phyloP scores from a whole-genome alignment of 495 filamentous ascomycete genomes.

The Podospora didyma region DNA sequence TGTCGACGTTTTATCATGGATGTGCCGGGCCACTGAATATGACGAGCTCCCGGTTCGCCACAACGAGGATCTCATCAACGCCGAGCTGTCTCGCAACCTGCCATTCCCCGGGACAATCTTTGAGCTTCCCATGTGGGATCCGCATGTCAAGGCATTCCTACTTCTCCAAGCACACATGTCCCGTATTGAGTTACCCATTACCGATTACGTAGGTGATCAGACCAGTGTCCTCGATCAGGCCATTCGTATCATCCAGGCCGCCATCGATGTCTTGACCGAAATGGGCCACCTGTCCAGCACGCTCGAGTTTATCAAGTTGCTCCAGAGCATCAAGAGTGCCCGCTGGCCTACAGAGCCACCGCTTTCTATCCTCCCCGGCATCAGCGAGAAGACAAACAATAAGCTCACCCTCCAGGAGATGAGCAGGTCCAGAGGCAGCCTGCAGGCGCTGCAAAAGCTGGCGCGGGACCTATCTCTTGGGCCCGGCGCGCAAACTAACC shows the following conservation, averaged over 20 bases:
- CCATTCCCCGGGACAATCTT: constrained; percentile 53
- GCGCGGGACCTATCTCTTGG: constrained; percentile 37
- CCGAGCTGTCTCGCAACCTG: constrained; percentile 77
- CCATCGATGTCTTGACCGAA: constrained; percentile 92
- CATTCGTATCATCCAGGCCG: constrained; percentile 90
- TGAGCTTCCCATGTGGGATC: constrained; percentile 90
- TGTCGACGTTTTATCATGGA: constrained; percentile 85
- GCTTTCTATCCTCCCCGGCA: constrained; percentile 75
- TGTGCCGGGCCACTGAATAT: constrained; percentile 91
- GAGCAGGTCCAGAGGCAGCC: constrained; percentile 26
- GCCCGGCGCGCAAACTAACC: constrained; percentile 13
- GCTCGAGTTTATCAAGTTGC: constrained; percentile 73
- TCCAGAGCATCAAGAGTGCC: constrained; percentile 88
- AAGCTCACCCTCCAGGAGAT: constrained; percentile 32
- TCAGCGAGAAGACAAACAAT: constrained; percentile 27
- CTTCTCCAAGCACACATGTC: constrained; percentile 94
- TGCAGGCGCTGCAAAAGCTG: constrained; percentile 40
- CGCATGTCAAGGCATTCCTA: constrained; percentile 94
- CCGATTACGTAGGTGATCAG: constrained; percentile 96
- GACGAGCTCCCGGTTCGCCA: constrained; percentile 98
- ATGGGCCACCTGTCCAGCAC: constrained; percentile 72
- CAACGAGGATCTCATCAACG: constrained; percentile 98
- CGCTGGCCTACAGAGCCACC: constrained; percentile 84
- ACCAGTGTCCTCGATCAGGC: constrained; percentile 81
- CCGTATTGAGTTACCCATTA: constrained; percentile 85